Base-by-base conservation (phyloP, 2,329 filamentous ascomycete genomes). In the Lachnellula cervina region DNA sequence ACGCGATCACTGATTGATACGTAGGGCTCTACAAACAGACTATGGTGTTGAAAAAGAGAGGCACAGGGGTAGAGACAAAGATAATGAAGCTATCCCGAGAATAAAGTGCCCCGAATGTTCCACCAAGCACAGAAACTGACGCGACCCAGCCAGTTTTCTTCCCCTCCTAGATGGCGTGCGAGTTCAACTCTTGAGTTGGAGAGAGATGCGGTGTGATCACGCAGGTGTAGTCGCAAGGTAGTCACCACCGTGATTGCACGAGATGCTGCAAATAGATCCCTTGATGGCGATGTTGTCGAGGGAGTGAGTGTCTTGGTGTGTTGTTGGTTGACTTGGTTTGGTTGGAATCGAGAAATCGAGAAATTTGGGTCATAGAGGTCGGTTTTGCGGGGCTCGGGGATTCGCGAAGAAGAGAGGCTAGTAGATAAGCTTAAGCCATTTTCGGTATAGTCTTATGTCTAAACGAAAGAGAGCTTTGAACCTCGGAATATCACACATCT, bases 1-100 rank as follows among this genome's bases (percentile, higher is more conserved):
- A 69, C 66, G 67, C 66, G 64, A 68, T 67, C 63, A 69, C 57
- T 59, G 51, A 56, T 21, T 35, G 50, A 54, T 52, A 23, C 21
- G 21, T 23, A 32, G 43, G 64, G 61, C 60, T 68, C 64, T 68
- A 68, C 67, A 64, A 58, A 64, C 59, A 66, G 66, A 64, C 63
- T 64, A 67, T 63, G 60, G 49, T 61, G 57, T 48, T 54, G 58
- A 25, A 48, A 48, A 62, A 49, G 6, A 37, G 35, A 49, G 16
- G 32, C 19, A 47, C 51, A 51, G 42, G 54, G 38, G 52, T 56
- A 32, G 62, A 59, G 51, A 40, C 61, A 55, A 59, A 59, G 54
- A 58, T 37, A 57, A 54, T 58, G 57, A 60, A 62, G 62, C 62
- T 64, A 62, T 65, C 51, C 59, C 54, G 57, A 54, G 28, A 32